A percentile compares a stretch with the other conserved stretches of the same genome.
phyloP scores from a whole-genome alignment of 2,329 filamentous ascomycete species.

The Pseudogymnoascus sp. region DNA sequence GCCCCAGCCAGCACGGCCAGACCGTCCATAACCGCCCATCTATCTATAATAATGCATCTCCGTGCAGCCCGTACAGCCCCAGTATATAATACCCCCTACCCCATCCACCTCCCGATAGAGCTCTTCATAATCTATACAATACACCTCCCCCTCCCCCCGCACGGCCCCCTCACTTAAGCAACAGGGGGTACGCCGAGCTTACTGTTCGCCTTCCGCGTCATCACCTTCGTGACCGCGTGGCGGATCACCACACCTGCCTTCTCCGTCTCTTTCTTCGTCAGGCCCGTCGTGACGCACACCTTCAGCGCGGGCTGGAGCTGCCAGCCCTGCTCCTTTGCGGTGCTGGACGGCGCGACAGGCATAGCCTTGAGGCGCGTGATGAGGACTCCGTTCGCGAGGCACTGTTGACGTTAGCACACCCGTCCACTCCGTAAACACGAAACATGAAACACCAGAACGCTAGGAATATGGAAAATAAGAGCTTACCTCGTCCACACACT shows the following conservation, averaged over 20 bases:
- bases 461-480: neutral
- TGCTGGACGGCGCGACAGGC: slow-evolving; percentile 54
- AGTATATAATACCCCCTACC: neutral
- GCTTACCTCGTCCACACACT: slow-evolving; percentile 90
- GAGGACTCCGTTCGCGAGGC: slow-evolving; percentile 77
- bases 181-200: slow-evolving; percentile 32
- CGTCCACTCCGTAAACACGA: neutral
- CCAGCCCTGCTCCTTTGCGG: slow-evolving; percentile 61
- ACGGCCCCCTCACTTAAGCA: slow-evolving; percentile 17
- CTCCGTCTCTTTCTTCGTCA: slow-evolving; percentile 92
- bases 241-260: slow-evolving; percentile 82
- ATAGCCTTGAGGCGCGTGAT: slow-evolving; percentile 79
- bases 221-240: slow-evolving; percentile 88
- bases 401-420: slow-evolving; percentile 39
- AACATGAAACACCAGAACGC: neutral
- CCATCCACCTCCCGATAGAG: neutral
- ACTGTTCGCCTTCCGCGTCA: slow-evolving; percentile 55
- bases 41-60: slow-evolving; percentile 3
- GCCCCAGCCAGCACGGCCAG: neutral
- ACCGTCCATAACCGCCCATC: neutral
- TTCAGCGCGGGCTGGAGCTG: slow-evolving; percentile 75
- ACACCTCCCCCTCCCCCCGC: neutral
- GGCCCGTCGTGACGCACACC: slow-evolving; percentile 77
- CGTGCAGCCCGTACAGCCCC: neutral
- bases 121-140: slow-evolving; percentile 5